These are phyloP conservation scores for Epichloe brachyelytri DNA, from an alignment of 2,329 filamentous ascomycete species.

Conservation along the genomic window DNA sequence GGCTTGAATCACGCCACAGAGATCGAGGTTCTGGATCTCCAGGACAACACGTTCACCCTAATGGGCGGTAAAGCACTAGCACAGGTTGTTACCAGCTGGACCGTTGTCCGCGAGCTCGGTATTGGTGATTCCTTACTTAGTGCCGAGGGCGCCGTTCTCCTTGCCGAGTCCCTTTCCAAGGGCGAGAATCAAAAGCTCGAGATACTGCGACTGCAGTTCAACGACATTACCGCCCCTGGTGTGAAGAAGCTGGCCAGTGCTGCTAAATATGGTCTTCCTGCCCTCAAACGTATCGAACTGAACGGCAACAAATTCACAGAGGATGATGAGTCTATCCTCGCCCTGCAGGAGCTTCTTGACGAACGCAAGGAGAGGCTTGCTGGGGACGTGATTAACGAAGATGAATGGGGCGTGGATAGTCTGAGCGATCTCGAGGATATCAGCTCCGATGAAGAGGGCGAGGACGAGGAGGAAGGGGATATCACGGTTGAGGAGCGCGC, in stretches of 20 bases:
- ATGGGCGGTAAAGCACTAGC: slow-evolving; percentile 68
- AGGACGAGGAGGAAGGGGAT: slow-evolving; percentile 54
- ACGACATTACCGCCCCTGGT: slow-evolving; percentile 74
- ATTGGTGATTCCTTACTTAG: slow-evolving; percentile 80
- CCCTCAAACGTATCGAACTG: slow-evolving; percentile 74
- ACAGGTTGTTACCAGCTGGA: slow-evolving; percentile 62
- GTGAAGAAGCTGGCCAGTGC: slow-evolving; percentile 60
- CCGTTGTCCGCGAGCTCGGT: slow-evolving; percentile 65
- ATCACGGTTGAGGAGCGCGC: slow-evolving; percentile 48
- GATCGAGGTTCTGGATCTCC: slow-evolving; percentile 72
- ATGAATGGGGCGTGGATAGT: slow-evolving; percentile 74
- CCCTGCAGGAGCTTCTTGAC: slow-evolving; percentile 59
- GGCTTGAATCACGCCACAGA: slow-evolving; percentile 59
- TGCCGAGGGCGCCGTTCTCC: slow-evolving; percentile 59
- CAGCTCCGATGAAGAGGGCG: slow-evolving; percentile 54
- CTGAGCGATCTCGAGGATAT: slow-evolving; percentile 77
- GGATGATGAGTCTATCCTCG: slow-evolving; percentile 60
- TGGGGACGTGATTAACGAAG: slow-evolving; percentile 56
- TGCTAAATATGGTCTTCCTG: slow-evolving; percentile 54
- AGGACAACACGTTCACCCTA: slow-evolving; percentile 94
- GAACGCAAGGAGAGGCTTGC: slow-evolving; percentile 63
- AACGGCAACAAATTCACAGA: slow-evolving; percentile 94
- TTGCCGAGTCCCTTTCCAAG: slow-evolving; percentile 59
- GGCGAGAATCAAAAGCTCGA: slow-evolving; percentile 71
- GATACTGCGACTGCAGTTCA: slow-evolving; percentile 77